Percentiles rank a stretch among this genome's conserved stretches.
These are phyloP conservation scores for Crithidia mellificae DNA, from an alignment of 208 protist genomes.

Conservation along the genomic window DNA sequence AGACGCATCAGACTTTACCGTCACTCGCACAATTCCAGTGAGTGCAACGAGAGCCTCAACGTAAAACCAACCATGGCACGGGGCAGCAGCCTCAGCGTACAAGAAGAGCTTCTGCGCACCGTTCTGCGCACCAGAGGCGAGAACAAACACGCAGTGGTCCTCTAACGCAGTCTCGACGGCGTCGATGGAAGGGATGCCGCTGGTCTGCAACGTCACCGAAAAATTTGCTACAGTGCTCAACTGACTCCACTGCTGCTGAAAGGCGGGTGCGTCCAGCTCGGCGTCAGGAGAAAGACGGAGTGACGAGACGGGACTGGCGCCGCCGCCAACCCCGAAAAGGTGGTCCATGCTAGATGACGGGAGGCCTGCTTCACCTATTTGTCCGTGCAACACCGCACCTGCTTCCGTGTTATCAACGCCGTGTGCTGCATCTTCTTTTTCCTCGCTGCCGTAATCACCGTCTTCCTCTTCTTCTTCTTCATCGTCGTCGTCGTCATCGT, in stretches of 20 bases:
- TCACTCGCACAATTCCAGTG: conserved; percentile 34
- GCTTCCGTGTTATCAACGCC: too few species aligned
- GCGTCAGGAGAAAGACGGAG: conserved; percentile 42
- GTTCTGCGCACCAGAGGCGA: conserved; percentile 53
- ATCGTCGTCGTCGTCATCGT: conserved; percentile 22
- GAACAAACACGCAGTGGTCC: conserved; percentile 44
- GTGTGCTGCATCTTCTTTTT: too few species aligned
- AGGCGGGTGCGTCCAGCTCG: conserved; percentile 41
- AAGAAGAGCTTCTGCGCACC: conserved; percentile 47
- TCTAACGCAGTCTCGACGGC: conserved; percentile 47
- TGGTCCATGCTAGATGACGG: neutral
- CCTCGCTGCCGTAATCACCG: conserved; percentile 13
- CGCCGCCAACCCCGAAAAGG: neutral
- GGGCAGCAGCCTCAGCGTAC: conserved; percentile 41
- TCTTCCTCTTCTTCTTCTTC: conserved; percentile 10
- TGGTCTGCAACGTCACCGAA: conserved; percentile 25
- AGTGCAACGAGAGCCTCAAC: conserved; percentile 39
- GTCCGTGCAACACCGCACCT: too few species aligned
- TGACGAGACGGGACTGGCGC: neutral
- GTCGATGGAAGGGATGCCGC: conserved; percentile 16
- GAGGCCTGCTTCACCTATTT: too few species aligned
- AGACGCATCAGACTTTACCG: conserved; percentile 40
- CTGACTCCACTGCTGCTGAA: conserved; percentile 44
- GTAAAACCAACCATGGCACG: conserved; percentile 28
- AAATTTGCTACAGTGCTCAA: conserved; percentile 14